Evolutionary conservation across 2,329 filamentous ascomycete genomes (phyloP).

Genomic region (Cercospora sp.): DNA sequence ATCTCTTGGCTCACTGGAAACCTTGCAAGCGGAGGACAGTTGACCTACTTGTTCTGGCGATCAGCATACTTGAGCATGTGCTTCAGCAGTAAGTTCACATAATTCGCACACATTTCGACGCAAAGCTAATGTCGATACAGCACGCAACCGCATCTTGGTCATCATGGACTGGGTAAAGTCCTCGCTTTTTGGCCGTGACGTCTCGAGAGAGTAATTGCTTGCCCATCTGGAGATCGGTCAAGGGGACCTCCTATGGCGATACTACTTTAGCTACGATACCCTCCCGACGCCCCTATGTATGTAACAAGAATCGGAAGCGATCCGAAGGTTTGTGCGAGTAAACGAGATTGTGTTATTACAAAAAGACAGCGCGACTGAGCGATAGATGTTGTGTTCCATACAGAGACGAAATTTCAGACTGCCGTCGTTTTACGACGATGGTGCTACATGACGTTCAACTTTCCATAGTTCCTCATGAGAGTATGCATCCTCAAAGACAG

Average conservation of each 20-base stretch:
- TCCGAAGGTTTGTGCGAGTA: background rate
- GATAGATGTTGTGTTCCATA: constrained; percentile 8
- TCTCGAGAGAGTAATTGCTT: constrained; percentile 68
- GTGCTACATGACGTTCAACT: background rate
- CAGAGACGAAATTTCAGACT: background rate
- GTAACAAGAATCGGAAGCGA: background rate
- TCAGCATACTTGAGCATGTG: constrained; percentile 99
- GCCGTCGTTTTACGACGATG: background rate
- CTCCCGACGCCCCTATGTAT: background rate
- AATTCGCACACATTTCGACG: background rate
- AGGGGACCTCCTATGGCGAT: background rate
- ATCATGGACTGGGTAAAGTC: constrained; percentile 95
- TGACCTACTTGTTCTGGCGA: constrained; percentile 98
- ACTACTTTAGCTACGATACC: background rate
- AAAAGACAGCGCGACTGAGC: constrained; percentile 6
- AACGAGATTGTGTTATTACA: background rate
- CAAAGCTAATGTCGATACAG: constrained; percentile 48
- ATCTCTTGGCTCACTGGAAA: constrained; percentile 97
- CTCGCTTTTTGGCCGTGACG: constrained; percentile 93
- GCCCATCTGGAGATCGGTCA: background rate
- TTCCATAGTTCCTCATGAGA: background rate
- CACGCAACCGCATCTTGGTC: constrained; percentile 91
- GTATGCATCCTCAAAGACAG: too few species aligned
- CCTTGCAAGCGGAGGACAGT: constrained; percentile 79
- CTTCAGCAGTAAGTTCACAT: constrained; percentile 82